Evolutionary conservation across 345 rosid genomes (phyloP).

Genomic region (Mangifera indica): DNA sequence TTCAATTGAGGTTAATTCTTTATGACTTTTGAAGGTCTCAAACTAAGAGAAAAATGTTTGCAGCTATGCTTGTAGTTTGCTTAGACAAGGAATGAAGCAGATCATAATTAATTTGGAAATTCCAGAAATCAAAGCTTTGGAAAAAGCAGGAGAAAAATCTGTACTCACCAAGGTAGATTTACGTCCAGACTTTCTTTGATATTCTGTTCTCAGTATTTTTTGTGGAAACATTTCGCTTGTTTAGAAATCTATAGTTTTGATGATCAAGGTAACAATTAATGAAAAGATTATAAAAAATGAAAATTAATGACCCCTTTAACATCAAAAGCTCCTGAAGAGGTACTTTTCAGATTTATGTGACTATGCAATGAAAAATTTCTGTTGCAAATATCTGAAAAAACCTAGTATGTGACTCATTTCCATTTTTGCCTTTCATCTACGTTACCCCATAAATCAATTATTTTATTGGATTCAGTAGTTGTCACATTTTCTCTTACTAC

Average conservation of each 20-base stretch:
- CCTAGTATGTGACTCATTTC: neutral
- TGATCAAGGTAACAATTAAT: neutral
- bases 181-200: constrained; percentile 4
- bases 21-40: constrained; percentile 13
- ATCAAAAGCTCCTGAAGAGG: neutral
- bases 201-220: neutral
- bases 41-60: constrained; percentile 26
- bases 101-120: constrained; percentile 70
- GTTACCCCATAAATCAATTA: neutral
- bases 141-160: constrained; percentile 64
- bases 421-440: neutral
- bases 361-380: neutral
- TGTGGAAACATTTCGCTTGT: neutral
- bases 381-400: neutral
- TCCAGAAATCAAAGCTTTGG: constrained; percentile 64
- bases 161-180: constrained; percentile 57
- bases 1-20: neutral
- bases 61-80: constrained; percentile 93
- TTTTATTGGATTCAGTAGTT: neutral
- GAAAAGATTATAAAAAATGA: too few relatives aligned
- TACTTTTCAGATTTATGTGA: neutral
- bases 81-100: constrained; percentile 96
- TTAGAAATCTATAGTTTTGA: neutral
- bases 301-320: neutral
- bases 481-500: neutral